These are phyloP conservation scores for Penicillium olsonii DNA, from an alignment of 2,329 filamentous ascomycete genomes.

Conservation along the genomic window DNA sequence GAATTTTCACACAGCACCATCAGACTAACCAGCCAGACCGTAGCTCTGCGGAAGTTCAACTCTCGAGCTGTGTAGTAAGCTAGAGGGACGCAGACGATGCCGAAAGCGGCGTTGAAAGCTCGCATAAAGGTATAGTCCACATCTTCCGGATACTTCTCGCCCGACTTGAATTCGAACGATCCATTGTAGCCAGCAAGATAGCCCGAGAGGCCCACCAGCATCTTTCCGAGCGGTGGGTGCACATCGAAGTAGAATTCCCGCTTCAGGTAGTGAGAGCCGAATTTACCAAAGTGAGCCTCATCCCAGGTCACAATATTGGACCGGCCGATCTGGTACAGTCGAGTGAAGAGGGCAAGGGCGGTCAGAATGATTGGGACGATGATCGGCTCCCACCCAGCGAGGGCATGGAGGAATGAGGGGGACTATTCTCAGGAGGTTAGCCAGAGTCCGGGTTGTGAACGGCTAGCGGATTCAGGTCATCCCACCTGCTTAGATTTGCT, in stretches of 20 bases:
- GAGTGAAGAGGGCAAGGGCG: conserved; percentile 64
- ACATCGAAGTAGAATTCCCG: conserved; percentile 99
- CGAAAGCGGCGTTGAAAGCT: conserved; percentile 93
- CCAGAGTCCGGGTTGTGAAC: not conserved
- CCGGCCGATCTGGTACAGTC: conserved; percentile 67
- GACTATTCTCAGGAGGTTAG: conserved; percentile 27
- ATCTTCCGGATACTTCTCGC: conserved; percentile 89
- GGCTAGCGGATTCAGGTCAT: not conserved
- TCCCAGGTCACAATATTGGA: conserved; percentile 76
- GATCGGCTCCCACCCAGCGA: conserved; percentile 63
- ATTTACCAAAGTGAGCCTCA: conserved; percentile 75
- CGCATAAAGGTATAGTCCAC: conserved; percentile 99
- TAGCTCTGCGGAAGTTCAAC: conserved; percentile 79
- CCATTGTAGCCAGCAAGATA: conserved; percentile 98
- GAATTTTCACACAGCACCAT: conserved; percentile 99
- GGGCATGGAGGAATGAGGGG: conserved; percentile 37
- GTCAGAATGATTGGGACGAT: conserved; percentile 67
- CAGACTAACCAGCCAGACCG: conserved; percentile 91
- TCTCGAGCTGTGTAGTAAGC: conserved; percentile 95
- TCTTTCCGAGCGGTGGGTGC: conserved; percentile 94
- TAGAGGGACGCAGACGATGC: conserved; percentile 86
- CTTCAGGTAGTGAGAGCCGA: conserved; percentile 98
- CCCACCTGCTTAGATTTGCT: conserved; percentile 42
- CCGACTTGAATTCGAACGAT: conserved; percentile 98
- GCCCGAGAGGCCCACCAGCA: conserved; percentile 94